Evolutionary conservation across 179 eudicot species (phyloP), one percentile per base, ranked within the genome.

Genomic region (Dionaea muscipula): DNA sequence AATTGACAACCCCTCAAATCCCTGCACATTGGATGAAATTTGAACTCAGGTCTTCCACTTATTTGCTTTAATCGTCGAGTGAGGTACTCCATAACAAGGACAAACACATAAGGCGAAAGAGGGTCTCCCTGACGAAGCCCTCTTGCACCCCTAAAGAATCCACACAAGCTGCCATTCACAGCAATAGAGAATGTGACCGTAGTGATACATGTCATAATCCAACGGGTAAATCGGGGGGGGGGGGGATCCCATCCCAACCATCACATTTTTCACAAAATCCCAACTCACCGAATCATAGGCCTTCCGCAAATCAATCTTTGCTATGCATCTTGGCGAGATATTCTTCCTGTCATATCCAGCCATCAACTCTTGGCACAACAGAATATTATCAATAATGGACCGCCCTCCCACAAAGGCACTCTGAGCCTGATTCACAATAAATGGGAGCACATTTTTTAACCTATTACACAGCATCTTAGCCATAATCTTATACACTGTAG

Each of bases 31-130:
- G 43, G 43, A 39, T 39, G 43, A 15, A 12, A 39, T 4, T 14
- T 12, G 12, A 39, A 39, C n/a, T 12, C 43, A 39, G 43, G 13
- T 6, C 12, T 39, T 12, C 43, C n/a, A 4, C 0, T 15, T 15
- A 39, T 16, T 6, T 16, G n/a, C 43, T 39, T 39, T 4, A 39
- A 12, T 4, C 0, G 4, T 1, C 50, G 3, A 6, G 31, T 12
- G 0, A 56, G 22, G 38, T 56, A 56, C 15, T 56, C 60, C 50
- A 56, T 56, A 2, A 16, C 25, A 5, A 56, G 26, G 0, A 26
- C 38, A 43, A 56, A 56, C 5, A 56, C 2, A 1, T 24, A 43
- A 1, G 38, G 50, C 1, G 60, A 56, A 7, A 56, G 26, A 1
- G 50, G 50, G 13, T 31, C 47, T 4, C 47, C 38, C 17, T 53